These are phyloP conservation scores for Rhodotorula kratochvilovae DNA, from an alignment of 768 basidiomycete genomes.

Conservation along the genomic window DNA sequence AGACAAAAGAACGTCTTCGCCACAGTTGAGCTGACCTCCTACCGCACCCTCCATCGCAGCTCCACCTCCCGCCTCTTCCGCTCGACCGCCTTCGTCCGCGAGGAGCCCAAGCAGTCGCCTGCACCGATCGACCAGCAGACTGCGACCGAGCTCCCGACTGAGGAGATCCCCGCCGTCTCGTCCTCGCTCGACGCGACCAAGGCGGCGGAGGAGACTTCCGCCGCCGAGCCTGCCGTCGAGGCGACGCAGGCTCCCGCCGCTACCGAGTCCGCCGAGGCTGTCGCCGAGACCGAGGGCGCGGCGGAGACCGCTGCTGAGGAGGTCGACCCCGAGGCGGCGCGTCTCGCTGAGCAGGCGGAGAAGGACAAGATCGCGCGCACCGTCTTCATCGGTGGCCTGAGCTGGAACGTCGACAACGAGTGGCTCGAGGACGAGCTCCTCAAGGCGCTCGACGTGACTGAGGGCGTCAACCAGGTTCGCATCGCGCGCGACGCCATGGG, in stretches of 20 bases:
- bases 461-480: constrained; percentile 46
- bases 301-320: not conserved
- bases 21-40: not conserved
- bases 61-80: constrained; percentile 2
- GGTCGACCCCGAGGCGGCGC: constrained; percentile 45
- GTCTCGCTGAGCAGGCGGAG: constrained; percentile 46
- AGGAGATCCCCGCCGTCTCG: constrained; percentile 12
- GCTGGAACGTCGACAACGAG: constrained; percentile 95
- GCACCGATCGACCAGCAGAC: constrained; percentile 3
- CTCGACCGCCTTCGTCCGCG: not conserved
- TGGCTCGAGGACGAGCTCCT: constrained; percentile 86
- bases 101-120: not conserved
- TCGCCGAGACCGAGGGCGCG: not conserved
- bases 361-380: constrained; percentile 55
- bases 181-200: constrained; percentile 11
- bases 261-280: not conserved
- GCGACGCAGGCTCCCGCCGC: not conserved
- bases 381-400: constrained; percentile 85
- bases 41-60: not conserved
- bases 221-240: not conserved
- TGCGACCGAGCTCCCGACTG: constrained; percentile 5
- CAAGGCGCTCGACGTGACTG: constrained; percentile 66
- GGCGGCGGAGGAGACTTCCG: no score
- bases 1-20: no score
- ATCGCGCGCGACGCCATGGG: constrained; percentile 30